Conservation (phyloP, 1,284 basidiomycete species). For the Tilletia caries region DNA sequence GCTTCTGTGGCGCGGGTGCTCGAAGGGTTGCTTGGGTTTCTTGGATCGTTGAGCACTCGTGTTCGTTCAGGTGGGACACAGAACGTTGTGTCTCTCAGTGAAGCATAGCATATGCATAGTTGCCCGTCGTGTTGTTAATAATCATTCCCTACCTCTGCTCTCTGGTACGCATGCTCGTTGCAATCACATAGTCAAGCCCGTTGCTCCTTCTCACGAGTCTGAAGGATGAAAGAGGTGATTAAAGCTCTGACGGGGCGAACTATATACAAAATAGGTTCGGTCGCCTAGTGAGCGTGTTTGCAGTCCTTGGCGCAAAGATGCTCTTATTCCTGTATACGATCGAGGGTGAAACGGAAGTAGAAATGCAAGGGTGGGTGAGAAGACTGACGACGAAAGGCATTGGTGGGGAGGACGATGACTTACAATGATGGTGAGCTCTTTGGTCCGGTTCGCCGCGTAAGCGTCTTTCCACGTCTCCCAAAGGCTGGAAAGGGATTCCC, state of each 20-base stretch:
- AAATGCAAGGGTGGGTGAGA: neutral
- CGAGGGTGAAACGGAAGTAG: neutral
- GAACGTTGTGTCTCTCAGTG: no score
- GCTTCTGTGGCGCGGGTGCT: constrained; percentile 36
- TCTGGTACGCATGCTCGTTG: no score
- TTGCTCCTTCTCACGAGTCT: no score
- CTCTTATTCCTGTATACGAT: neutral
- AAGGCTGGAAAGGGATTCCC: constrained; percentile 28
- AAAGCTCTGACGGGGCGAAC: no score
- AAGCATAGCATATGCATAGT: no score
- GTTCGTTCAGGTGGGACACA: neutral
- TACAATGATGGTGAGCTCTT: constrained; percentile 48
- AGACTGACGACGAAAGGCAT: neutral
- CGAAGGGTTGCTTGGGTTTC: constrained; percentile 32
- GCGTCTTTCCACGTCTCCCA: constrained; percentile 52
- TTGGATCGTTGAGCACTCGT: constrained; percentile 16
- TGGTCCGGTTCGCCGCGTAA: constrained; percentile 45
- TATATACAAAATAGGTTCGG: no score
- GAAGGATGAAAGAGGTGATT: no score
- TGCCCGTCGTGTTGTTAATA: no score
- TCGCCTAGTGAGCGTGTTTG: no score
- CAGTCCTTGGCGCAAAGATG: no score
- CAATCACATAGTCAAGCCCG: no score
- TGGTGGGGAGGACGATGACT: constrained; percentile 13
- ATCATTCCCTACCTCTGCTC: no score